Conservation (phyloP, 768 basidiomycete species). For the Panaeolus papilionaceus region DNA sequence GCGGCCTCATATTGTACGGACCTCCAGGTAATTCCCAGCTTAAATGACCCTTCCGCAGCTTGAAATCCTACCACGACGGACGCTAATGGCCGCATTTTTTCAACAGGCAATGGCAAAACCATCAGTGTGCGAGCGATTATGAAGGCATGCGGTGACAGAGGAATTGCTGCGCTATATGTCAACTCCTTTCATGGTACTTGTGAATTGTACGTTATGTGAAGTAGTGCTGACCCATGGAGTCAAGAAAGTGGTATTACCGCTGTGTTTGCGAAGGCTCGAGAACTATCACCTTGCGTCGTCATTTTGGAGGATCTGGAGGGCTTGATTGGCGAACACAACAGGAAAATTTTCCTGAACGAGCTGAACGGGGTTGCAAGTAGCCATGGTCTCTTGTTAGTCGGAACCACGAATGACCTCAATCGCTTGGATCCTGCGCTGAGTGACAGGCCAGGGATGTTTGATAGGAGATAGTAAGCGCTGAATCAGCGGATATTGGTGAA, state of each 20-base stretch:
- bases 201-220: not conserved
- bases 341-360: constrained; percentile 90
- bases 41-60: not conserved
- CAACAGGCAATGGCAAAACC: constrained; percentile 80
- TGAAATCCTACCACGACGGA: not conserved
- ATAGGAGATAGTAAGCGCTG: constrained; percentile 77
- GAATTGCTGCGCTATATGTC: constrained; percentile 77
- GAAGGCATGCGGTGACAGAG: constrained; percentile 68
- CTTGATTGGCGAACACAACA: constrained; percentile 76
- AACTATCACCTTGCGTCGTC: constrained; percentile 68
- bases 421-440: constrained; percentile 78
- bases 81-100: not conserved
- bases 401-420: constrained; percentile 86
- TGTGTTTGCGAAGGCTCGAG: constrained; percentile 78
- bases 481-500: not conserved
- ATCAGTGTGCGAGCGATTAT: constrained; percentile 85
- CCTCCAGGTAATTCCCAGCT: constrained; percentile 61
- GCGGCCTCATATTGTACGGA: constrained; percentile 83
- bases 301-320: constrained; percentile 71
- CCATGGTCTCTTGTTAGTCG: constrained; percentile 79
- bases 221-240: constrained; percentile 37
- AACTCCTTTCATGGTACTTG: constrained; percentile 74
- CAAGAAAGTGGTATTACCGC: constrained; percentile 70
- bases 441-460: constrained; percentile 84
- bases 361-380: constrained; percentile 82